phyloP scores from a whole-genome alignment of 1,284 basidiomycete species.

The Amylostereum areolatum region DNA sequence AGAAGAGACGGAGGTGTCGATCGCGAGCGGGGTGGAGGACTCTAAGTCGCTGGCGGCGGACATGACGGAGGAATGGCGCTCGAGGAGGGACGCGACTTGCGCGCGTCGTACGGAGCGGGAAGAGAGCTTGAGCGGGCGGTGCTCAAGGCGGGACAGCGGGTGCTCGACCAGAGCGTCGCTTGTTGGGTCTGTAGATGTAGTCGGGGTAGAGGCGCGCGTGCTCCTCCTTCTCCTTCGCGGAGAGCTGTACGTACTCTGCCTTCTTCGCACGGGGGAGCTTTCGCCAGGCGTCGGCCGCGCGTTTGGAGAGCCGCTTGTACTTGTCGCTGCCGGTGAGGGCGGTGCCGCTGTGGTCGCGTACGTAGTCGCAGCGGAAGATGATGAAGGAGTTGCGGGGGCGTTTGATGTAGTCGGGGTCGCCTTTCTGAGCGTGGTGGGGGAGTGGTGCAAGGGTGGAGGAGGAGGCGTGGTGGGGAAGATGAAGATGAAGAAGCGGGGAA shows the following conservation, averaged over 20 bases:
- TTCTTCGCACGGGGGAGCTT: conserved; percentile 37
- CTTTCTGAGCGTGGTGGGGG: too few species aligned
- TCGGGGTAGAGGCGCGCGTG: conserved; percentile 50
- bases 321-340: conserved; percentile 16
- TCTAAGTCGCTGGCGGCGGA: too few species aligned
- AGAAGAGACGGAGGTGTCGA: too few species aligned
- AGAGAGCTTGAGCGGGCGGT: too few species aligned
- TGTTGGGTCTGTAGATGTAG: conserved; percentile 53
- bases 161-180: too few species aligned
- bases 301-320: conserved; percentile 51
- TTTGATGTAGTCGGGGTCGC: conserved; percentile 63
- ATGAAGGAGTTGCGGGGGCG: conserved; percentile 88
- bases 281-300: conserved; percentile 58
- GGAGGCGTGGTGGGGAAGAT: conserved; percentile 17
- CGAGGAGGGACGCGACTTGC: conserved; percentile 4
- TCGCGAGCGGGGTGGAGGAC: too few species aligned
- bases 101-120: conserved; percentile 7
- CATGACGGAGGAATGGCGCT: too few species aligned
- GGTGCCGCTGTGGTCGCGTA: conserved; percentile 26
- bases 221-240: conserved; percentile 45
- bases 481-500: conserved; percentile 3
- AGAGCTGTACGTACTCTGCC: conserved; percentile 41
- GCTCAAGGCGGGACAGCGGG: too few species aligned
- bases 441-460: conserved; percentile 24
- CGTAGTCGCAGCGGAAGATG: conserved; percentile 78